Evolutionary conservation across 495 filamentous ascomycete species (phyloP).

Genomic region (Usnea hakonensis): DNA sequence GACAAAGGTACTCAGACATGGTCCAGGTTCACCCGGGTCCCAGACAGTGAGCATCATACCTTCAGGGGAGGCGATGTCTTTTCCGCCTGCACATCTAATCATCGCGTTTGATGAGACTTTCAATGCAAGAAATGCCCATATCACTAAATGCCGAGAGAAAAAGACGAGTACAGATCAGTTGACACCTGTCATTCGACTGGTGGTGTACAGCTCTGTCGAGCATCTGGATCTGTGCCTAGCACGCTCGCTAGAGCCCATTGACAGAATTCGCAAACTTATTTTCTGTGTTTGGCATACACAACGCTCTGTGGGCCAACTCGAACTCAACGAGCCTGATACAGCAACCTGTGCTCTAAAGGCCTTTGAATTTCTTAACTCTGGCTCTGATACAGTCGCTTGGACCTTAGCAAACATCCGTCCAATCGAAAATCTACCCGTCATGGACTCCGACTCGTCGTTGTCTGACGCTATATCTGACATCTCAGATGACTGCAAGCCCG

Average conservation of each 20-base stretch:
- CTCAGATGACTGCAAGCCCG: conserved; percentile 7
- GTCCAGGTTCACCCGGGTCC: conserved; percentile 32
- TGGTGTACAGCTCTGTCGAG: conserved; percentile 49
- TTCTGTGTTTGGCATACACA: conserved; percentile 35
- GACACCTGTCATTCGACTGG: conserved; percentile 44
- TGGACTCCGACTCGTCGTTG: conserved; percentile 22
- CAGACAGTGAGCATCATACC: conserved; percentile 40
- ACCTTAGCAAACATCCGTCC: conserved; percentile 38
- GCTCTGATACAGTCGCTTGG: conserved; percentile 35
- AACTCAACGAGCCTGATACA: conserved; percentile 40
- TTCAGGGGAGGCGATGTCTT: conserved; percentile 32
- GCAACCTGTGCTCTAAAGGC: conserved; percentile 41
- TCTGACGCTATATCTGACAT: conserved; percentile 17
- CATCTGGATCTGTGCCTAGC: conserved; percentile 49
- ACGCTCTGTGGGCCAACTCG: conserved; percentile 41
- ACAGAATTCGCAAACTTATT: conserved; percentile 36
- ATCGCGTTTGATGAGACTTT: conserved; percentile 47
- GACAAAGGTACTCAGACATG: conserved; percentile 29
- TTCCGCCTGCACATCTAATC: conserved; percentile 42
- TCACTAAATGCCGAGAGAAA: conserved; percentile 38
- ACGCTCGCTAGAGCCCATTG: conserved; percentile 28
- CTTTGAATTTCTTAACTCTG: conserved; percentile 30
- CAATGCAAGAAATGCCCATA: conserved; percentile 33
- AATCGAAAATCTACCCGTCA: conserved; percentile 23
- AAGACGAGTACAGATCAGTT: conserved; percentile 35